A percentile compares a stretch with the other conserved stretches of the same genome.
phyloP scores from a whole-genome alignment of 2,329 filamentous ascomycete species.

The Keithomyces neogunnii region DNA sequence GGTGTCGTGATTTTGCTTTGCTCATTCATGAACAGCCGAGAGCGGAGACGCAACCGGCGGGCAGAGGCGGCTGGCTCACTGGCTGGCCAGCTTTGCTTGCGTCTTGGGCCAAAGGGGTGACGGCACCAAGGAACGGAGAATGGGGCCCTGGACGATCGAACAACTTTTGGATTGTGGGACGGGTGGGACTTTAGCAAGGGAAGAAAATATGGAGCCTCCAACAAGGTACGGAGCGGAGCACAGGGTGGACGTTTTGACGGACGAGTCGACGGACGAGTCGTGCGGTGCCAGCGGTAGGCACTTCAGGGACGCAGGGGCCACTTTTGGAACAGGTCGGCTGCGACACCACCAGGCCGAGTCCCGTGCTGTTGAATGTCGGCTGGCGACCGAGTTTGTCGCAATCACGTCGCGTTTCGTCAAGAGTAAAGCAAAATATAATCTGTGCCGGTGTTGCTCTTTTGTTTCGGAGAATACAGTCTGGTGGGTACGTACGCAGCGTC shows the following conservation, averaged over 20 bases:
- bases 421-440: not conserved
- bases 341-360: conserved; percentile 1
- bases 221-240: not conserved
- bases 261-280: no score
- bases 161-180: not conserved
- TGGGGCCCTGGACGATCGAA: not conserved
- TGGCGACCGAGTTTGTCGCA: not conserved
- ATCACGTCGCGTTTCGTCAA: not conserved
- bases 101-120: conserved; percentile 2
- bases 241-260: not conserved
- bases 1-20: conserved; percentile 8
- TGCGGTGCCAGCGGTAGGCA: no score
- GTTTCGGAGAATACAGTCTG: not conserved
- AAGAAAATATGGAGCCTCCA: conserved; percentile 2
- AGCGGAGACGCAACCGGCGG: conserved; percentile 11
- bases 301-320: not conserved
- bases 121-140: not conserved
- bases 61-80: conserved; percentile 1
- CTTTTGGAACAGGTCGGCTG: conserved; percentile 1
- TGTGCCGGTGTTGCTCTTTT: not conserved
- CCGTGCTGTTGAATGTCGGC: not conserved
- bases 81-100: not conserved
- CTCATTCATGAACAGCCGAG: conserved; percentile 9
- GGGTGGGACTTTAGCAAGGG: not conserved
- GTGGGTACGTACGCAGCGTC: not conserved